These are phyloP conservation scores for Mortierella sp. DNA, from an alignment of 371 early-diverging fungal species.

Conservation along the genomic window DNA sequence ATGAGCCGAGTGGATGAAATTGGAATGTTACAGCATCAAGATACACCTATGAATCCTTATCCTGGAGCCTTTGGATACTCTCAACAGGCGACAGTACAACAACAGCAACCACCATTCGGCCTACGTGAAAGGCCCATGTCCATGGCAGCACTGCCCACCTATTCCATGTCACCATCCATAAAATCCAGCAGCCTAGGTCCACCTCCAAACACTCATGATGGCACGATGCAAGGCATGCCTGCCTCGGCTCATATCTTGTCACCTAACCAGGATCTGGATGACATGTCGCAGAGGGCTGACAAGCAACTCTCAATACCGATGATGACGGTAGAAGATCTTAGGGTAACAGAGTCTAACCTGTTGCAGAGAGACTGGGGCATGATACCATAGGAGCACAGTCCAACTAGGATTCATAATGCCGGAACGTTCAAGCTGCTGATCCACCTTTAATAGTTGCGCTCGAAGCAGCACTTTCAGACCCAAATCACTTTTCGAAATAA, in stretches of 20 bases:
- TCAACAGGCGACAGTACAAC: neutral
- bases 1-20: too few species aligned
- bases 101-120: neutral
- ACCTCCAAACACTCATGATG: neutral
- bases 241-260: neutral
- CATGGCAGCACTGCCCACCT: neutral
- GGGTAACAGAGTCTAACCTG: neutral
- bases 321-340: too few species aligned
- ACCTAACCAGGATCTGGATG: neutral
- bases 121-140: neutral
- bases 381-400: constrained; percentile 12
- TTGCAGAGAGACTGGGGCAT: constrained; percentile 23
- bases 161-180: neutral
- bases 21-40: too few species aligned
- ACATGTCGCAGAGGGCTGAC: neutral
- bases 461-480: too few species aligned
- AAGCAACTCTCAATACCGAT: too few species aligned
- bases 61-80: neutral
- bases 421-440: too few species aligned
- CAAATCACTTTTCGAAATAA: too few species aligned
- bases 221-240: neutral
- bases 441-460: too few species aligned
- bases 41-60: neutral
- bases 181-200: neutral
- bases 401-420: too few species aligned